Percentiles rank a stretch among this genome's conserved stretches.
These are phyloP conservation scores for Aristolochia californica DNA, from an alignment of 164 flowering plant species.

Conservation along the genomic window DNA sequence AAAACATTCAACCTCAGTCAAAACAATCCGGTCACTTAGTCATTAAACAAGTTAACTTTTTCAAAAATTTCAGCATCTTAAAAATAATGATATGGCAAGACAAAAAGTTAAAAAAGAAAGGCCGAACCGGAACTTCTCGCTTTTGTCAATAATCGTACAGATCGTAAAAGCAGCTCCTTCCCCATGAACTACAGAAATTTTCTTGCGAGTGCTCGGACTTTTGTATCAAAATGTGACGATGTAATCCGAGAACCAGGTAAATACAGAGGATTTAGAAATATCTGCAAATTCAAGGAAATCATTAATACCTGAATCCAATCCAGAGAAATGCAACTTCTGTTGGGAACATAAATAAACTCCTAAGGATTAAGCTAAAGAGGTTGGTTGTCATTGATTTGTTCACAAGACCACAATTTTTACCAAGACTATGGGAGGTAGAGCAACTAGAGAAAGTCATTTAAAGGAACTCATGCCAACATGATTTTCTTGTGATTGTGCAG, in stretches of 20 bases:
- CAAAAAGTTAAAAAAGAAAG: too few species aligned
- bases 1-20: too few species aligned
- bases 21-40: too few species aligned
- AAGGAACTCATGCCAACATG: not conserved
- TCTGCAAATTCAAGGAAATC: slow-evolving; percentile 32
- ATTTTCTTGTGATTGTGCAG: too few species aligned
- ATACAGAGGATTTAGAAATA: slow-evolving; percentile 77
- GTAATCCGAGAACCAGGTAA: slow-evolving; percentile 79
- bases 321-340: not conserved
- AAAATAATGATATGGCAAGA: too few species aligned
- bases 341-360: not conserved
- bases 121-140: too few species aligned
- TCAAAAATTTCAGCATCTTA: too few species aligned
- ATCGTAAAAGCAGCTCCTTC: not conserved
- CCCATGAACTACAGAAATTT: slow-evolving; percentile 39
- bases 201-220: slow-evolving; percentile 87
- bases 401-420: too few species aligned
- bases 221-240: slow-evolving; percentile 83
- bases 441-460: not conserved
- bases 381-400: not conserved
- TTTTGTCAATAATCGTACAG: too few species aligned
- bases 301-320: not conserved
- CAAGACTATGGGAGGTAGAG: too few species aligned
- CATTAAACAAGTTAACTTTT: too few species aligned
- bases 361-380: not conserved